Evolutionary conservation across 768 basidiomycete genomes (phyloP).

Genomic region (Gloeopeniophorella convolvens): DNA sequence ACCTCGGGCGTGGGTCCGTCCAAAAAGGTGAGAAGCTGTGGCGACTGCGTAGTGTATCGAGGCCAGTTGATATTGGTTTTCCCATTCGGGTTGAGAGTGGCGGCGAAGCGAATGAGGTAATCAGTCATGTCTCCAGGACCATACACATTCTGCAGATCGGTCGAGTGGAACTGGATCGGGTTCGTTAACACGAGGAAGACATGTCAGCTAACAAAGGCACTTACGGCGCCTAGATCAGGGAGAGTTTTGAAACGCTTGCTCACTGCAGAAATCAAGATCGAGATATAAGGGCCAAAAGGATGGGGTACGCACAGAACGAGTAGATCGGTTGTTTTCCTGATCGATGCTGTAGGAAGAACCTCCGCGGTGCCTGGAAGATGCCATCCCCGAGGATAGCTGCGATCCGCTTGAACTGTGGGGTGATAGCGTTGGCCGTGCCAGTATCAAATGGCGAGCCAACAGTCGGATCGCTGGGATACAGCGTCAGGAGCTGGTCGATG

Average conservation of each 20-base stretch:
- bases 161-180: constrained; percentile 18
- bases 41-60: constrained; percentile 20
- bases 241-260: constrained; percentile 9
- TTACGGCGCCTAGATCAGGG: not conserved
- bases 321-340: constrained; percentile 21
- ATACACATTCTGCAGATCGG: constrained; percentile 15
- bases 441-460: constrained; percentile 8
- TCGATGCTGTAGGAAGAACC: constrained; percentile 23
- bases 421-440: constrained; percentile 1
- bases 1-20: constrained; percentile 18
- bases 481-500: not conserved
- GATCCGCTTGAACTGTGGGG: constrained; percentile 26
- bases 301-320: constrained; percentile 21
- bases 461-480: not conserved
- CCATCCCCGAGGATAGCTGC: constrained; percentile 26
- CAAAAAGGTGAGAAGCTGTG: constrained; percentile 24
- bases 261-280: constrained; percentile 8
- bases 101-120: constrained; percentile 25
- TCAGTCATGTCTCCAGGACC: constrained; percentile 17
- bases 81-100: constrained; percentile 24
- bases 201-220: not conserved
- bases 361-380: constrained; percentile 25
- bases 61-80: constrained; percentile 23
- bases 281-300: not conserved
- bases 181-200: too few relatives aligned